A percentile compares a stretch with the other conserved stretches of the same genome.
Conservation (phyloP, 805 yeast species). For the Ogataea chonburiensis region DNA sequence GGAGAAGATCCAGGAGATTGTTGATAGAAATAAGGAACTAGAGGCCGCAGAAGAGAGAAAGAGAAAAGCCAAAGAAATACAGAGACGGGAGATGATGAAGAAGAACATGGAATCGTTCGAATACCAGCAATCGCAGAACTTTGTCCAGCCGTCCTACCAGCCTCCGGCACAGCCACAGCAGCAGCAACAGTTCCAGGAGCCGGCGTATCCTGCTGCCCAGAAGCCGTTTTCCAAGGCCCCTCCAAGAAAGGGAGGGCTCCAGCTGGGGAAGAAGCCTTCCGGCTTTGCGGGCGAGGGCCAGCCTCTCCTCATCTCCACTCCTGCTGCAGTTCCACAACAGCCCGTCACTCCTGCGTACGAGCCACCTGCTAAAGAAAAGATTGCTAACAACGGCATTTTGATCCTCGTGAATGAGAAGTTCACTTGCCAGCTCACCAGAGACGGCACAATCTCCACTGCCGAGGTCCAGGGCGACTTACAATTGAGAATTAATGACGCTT, state of each 20-base stretch:
- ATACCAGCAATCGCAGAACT: constrained; percentile 24
- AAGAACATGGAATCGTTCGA: constrained; percentile 48
- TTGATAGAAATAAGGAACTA: constrained; percentile 92
- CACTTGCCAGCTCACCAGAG: constrained; percentile 76
- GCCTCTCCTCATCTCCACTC: constrained; percentile 32
- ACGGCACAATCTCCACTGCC: constrained; percentile 66
- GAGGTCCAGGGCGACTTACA: constrained; percentile 92
- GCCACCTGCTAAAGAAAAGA: constrained; percentile 34
- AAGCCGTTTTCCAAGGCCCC: constrained; percentile 31
- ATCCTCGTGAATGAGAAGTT: constrained; percentile 75
- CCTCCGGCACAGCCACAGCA: constrained; percentile 25
- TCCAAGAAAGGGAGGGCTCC: constrained; percentile 69
- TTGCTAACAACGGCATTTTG: constrained; percentile 72
- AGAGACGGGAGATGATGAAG: constrained; percentile 70
- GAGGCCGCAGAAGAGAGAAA: constrained; percentile 98
- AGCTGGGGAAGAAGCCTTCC: constrained; percentile 60
- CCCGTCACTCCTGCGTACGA: constrained; percentile 21
- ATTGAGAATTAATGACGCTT: constrained; percentile 78
- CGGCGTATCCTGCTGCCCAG: constrained; percentile 10
- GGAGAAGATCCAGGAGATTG: constrained; percentile 97
- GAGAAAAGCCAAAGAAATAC: constrained; percentile 88
- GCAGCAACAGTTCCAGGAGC: constrained; percentile 16
- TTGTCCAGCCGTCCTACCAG: constrained; percentile 22
- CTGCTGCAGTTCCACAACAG: constrained; percentile 18
- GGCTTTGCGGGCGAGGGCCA: constrained; percentile 27